Conservation (phyloP, 2,329 filamentous ascomycete genomes). For the Mycosphaerella arachidis region DNA sequence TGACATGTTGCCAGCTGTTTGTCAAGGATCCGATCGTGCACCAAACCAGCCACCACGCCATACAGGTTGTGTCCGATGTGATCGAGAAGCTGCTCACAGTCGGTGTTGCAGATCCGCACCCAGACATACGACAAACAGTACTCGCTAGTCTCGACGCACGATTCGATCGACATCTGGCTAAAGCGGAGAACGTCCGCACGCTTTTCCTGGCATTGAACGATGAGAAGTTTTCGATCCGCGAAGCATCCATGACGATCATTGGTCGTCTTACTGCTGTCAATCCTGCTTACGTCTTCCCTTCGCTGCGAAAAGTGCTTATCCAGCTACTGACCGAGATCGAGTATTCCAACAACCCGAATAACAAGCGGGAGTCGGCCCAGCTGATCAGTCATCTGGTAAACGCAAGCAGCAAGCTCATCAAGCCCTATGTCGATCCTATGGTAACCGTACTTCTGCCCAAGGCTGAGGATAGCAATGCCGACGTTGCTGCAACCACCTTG, state of each 20-base stretch:
- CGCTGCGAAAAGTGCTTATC: slow-evolving; percentile 87
- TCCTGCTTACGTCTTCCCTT: slow-evolving; percentile 95
- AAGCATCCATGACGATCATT: slow-evolving; percentile 94
- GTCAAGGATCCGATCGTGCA: slow-evolving; percentile 96
- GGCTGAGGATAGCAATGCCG: slow-evolving; percentile 75
- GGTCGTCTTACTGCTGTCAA: slow-evolving; percentile 87
- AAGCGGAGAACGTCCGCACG: slow-evolving; percentile 94
- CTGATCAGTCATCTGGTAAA: slow-evolving; percentile 88
- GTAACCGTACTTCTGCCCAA: slow-evolving; percentile 92
- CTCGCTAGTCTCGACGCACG: slow-evolving; percentile 84
- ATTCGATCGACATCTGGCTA: slow-evolving; percentile 94
- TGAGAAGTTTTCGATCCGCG: slow-evolving; percentile 84
- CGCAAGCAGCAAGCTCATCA: slow-evolving; percentile 87
- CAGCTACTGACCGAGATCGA: slow-evolving; percentile 95
- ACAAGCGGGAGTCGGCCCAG: slow-evolving; percentile 94
- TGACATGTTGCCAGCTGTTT: slow-evolving; percentile 97
- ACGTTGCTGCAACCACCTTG: slow-evolving; percentile 90
- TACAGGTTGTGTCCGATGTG: slow-evolving; percentile 95
- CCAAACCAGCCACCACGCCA: slow-evolving; percentile 93
- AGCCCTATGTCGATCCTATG: slow-evolving; percentile 96
- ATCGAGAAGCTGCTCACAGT: slow-evolving; percentile 95
- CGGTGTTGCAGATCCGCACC: slow-evolving; percentile 82
- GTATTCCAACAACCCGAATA: slow-evolving; percentile 87
- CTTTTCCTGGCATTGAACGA: slow-evolving; percentile 95
- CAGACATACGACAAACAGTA: slow-evolving; percentile 83